phyloP scores from a whole-genome alignment of 1,284 basidiomycete genomes.

The Sphagnurus paluster region DNA sequence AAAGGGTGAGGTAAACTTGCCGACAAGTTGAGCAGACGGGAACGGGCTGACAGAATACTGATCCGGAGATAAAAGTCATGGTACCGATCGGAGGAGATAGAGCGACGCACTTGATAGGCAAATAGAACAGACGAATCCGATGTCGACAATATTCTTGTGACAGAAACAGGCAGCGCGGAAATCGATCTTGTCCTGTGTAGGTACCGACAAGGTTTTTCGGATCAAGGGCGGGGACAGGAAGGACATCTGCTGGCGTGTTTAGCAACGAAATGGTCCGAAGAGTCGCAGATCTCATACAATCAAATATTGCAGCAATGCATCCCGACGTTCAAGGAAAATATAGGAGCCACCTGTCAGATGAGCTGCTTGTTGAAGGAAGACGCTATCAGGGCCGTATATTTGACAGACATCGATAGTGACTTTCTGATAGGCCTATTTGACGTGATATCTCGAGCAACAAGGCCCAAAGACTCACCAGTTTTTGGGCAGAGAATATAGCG shows the following conservation, averaged over 20 bases:
- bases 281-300: slow-evolving; percentile 53
- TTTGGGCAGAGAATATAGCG: slow-evolving; percentile 98
- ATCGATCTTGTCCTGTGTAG: slow-evolving; percentile 93
- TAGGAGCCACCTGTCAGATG: slow-evolving; percentile 96
- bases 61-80: slow-evolving; percentile 10
- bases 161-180: slow-evolving; percentile 99
- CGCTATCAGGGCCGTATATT: slow-evolving; percentile 85
- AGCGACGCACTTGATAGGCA: slow-evolving; percentile 83
- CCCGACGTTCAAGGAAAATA: slow-evolving; percentile 78
- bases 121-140: slow-evolving; percentile 97
- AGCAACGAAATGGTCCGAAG: slow-evolving; percentile 8
- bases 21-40: slow-evolving; percentile 92
- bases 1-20: slow-evolving; percentile 41
- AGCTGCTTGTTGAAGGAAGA: slow-evolving; percentile 97
- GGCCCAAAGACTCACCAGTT: slow-evolving; percentile 60
- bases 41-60: slow-evolving; percentile 92
- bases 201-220: slow-evolving; percentile 78
- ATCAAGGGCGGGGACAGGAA: slow-evolving; percentile 86
- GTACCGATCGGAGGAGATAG: neutral
- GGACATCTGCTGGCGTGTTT: slow-evolving; percentile 65
- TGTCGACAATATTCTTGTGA: slow-evolving; percentile 94
- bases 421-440: slow-evolving; percentile 54
- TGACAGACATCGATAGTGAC: slow-evolving; percentile 97
- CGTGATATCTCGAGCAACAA: slow-evolving; percentile 2
- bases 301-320: slow-evolving; percentile 86